Percentiles rank a stretch among this genome's conserved stretches.
Conservation (phyloP, 2,329 filamentous ascomycete species). For the Tolypocladium tundrense region DNA sequence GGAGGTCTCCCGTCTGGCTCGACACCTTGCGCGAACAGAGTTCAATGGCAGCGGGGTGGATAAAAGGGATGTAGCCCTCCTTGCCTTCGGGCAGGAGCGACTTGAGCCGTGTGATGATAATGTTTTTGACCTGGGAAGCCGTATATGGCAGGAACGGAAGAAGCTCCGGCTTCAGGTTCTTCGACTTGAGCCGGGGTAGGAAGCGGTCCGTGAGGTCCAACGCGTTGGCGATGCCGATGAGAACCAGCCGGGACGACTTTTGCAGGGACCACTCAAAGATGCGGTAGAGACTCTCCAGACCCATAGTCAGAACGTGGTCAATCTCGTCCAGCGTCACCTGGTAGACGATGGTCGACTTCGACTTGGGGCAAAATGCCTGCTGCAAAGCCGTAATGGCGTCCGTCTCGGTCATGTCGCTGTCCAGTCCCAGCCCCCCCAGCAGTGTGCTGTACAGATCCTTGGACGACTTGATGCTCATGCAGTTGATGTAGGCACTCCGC, state of each 20-base stretch:
- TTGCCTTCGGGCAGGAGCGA: slow-evolving; percentile 53
- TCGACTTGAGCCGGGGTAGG: slow-evolving; percentile 82
- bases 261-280: slow-evolving; percentile 96
- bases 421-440: slow-evolving; percentile 56
- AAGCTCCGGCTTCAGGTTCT: slow-evolving; percentile 80
- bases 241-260: slow-evolving; percentile 64
- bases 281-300: slow-evolving; percentile 79
- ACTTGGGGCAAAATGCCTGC: slow-evolving; percentile 58
- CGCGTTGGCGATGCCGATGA: slow-evolving; percentile 93
- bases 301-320: slow-evolving; percentile 81
- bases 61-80: slow-evolving; percentile 65
- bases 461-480: slow-evolving; percentile 89
- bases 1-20: slow-evolving; percentile 84
- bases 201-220: slow-evolving; percentile 93
- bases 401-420: slow-evolving; percentile 49
- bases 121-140: slow-evolving; percentile 73
- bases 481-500: slow-evolving; percentile 78
- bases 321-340: slow-evolving; percentile 92
- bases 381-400: slow-evolving; percentile 60
- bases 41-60: slow-evolving; percentile 88
- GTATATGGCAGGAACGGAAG: slow-evolving; percentile 91
- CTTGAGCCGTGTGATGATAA: slow-evolving; percentile 76
- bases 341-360: slow-evolving; percentile 48
- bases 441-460: slow-evolving; percentile 77
- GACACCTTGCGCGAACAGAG: slow-evolving; percentile 92